phyloP scores from a whole-genome alignment of 306 rosid genomes.

The Cotoneaster glaucophyllus region DNA sequence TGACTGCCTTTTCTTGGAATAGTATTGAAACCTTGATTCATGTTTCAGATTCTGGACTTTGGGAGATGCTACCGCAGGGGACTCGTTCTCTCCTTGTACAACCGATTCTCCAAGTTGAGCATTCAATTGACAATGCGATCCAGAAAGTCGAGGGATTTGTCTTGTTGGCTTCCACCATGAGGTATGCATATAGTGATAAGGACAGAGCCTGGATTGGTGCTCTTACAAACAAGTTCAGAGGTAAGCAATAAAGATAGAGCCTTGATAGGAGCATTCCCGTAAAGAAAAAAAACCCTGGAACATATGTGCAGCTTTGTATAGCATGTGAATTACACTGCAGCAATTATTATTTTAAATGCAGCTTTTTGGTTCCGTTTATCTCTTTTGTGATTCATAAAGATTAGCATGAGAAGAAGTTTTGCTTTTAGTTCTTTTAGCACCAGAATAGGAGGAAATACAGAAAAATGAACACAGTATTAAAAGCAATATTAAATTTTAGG shows the following conservation, averaged over 20 bases:
- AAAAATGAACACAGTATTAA: too few species aligned
- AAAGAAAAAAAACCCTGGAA: slow-evolving; percentile 45
- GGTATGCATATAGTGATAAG: slow-evolving; percentile 68
- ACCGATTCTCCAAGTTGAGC: slow-evolving; percentile 42
- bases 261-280: slow-evolving; percentile 62
- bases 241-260: slow-evolving; percentile 51
- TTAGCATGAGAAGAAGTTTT: too few species aligned
- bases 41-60: slow-evolving; percentile 64
- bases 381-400: too few species aligned
- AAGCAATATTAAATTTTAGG: too few species aligned
- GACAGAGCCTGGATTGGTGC: slow-evolving; percentile 83
- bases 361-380: background rate
- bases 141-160: slow-evolving; percentile 49
- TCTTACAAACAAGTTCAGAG: slow-evolving; percentile 55
- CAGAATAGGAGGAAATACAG: too few species aligned
- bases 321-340: background rate
- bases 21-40: slow-evolving; percentile 5
- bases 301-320: slow-evolving; percentile 8
- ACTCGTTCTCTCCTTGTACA: slow-evolving; percentile 65
- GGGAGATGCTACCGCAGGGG: slow-evolving; percentile 65
- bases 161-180: slow-evolving; percentile 55
- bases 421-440: too few species aligned
- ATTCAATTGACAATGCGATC: slow-evolving; percentile 20
- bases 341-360: too few species aligned
- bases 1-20: slow-evolving; percentile 9